Conservation (phyloP, 139 green algal genomes). For the Picochlorum costavermella region DNA sequence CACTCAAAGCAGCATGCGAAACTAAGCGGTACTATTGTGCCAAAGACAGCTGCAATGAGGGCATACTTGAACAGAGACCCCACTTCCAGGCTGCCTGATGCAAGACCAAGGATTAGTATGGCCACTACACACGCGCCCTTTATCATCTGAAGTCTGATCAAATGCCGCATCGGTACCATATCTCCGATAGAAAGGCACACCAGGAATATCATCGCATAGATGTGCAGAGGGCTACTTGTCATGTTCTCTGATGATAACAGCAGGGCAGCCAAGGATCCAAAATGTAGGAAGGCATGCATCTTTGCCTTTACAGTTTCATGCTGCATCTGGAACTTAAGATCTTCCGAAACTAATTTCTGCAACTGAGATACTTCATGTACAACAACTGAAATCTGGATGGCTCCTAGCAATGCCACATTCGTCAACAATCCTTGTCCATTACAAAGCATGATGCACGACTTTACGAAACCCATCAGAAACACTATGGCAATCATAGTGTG, state of each 20-base stretch:
- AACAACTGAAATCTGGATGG: background rate
- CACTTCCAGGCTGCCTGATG: background rate
- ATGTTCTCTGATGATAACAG: constrained; percentile 13
- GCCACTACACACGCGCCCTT: constrained; percentile 21
- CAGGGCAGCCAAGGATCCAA: constrained; percentile 20
- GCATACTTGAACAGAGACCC: background rate
- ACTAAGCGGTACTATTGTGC: too few relatives aligned
- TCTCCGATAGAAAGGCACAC: constrained; percentile 15
- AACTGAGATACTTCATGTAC: background rate
- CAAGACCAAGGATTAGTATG: constrained; percentile 2
- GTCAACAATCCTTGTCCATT: too few relatives aligned
- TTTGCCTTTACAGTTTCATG: constrained; percentile 22
- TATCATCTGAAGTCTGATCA: constrained; percentile 20
- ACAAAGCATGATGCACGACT: too few relatives aligned
- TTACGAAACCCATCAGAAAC: too few relatives aligned
- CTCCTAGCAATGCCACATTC: too few relatives aligned
- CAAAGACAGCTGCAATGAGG: too few relatives aligned
- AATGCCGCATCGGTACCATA: constrained; percentile 15
- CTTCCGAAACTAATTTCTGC: background rate
- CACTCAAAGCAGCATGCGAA: too few relatives aligned
- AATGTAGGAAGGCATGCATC: constrained; percentile 16
- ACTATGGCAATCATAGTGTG: too few relatives aligned
- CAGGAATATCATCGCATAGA: constrained; percentile 8
- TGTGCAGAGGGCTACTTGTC: constrained; percentile 11
- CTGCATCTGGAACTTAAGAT: constrained; percentile 8